These are phyloP conservation scores for Cornus kousa DNA, from an alignment of 148 eudicot species.

Conservation along the genomic window DNA sequence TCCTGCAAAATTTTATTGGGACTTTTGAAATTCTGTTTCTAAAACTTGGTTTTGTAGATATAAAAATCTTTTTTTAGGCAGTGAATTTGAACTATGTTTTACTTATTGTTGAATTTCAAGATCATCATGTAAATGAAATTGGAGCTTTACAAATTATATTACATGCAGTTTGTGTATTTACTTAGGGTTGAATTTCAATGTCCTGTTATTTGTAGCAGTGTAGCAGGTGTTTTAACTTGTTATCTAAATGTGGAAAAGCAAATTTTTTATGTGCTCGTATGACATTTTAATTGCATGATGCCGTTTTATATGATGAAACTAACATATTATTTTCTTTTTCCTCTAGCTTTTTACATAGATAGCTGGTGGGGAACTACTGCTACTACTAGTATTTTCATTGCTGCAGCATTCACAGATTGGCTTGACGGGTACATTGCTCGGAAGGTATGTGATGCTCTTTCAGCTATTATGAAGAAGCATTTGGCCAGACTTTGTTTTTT, in stretches of 20 bases:
- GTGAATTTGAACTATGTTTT: not conserved
- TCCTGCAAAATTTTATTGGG: not conserved
- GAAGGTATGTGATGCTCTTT: slow-evolving; percentile 46
- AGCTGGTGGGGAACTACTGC: slow-evolving; percentile 82
- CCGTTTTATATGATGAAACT: slow-evolving; percentile 16
- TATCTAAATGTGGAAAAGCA: not conserved
- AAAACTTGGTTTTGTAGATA: too few relatives aligned
- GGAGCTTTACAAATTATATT: not conserved
- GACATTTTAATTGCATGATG: not conserved
- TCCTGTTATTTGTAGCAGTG: not conserved
- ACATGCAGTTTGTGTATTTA: not conserved
- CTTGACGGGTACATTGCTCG: slow-evolving; percentile 98
- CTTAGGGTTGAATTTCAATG: not conserved
- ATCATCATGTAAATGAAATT: not conserved
- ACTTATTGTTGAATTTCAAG: not conserved
- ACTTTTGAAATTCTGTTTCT: too few relatives aligned
- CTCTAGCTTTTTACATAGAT: slow-evolving; percentile 70
- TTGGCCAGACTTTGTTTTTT: not conserved
- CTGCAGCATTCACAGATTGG: slow-evolving; percentile 97
- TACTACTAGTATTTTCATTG: slow-evolving; percentile 81
- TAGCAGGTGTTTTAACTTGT: not conserved
- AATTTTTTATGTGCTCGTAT: not conserved
- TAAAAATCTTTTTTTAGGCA: not conserved
- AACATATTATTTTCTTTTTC: slow-evolving; percentile 17
- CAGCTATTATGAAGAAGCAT: not conserved